Percentiles rank a stretch among this genome's conserved stretches.
Conservation (phyloP, 1,284 basidiomycete genomes). For the Cyathus pygmaeus region DNA sequence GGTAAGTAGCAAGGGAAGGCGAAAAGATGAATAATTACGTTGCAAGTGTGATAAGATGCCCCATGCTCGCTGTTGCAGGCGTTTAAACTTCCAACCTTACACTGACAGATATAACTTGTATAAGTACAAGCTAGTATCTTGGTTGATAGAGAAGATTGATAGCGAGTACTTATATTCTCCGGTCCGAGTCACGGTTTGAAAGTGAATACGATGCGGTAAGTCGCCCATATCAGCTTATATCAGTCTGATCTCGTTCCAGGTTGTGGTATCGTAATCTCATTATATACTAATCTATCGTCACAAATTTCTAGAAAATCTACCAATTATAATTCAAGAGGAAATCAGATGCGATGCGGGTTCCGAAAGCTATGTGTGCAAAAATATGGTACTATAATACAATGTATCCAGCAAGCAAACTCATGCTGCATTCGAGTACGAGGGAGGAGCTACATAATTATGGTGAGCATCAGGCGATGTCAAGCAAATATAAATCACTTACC, state of each 20-base stretch:
- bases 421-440: constrained; percentile 47
- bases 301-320: constrained; percentile 8
- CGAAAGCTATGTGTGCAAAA: constrained; percentile 13
- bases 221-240: too few relatives aligned
- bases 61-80: neutral
- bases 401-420: constrained; percentile 10
- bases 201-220: too few relatives aligned
- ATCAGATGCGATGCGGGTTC: constrained; percentile 12
- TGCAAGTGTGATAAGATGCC: neutral
- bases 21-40: neutral
- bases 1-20: neutral
- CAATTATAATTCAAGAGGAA: constrained; percentile 7
- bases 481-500: constrained; percentile 47
- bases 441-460: constrained; percentile 40
- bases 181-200: too few relatives aligned
- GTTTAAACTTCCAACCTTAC: too few relatives aligned
- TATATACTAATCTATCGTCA: constrained; percentile 1
- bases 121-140: too few relatives aligned
- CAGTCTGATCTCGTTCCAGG: too few relatives aligned
- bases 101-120: too few relatives aligned
- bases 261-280: constrained; percentile 9
- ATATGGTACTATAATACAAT: constrained; percentile 10
- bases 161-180: too few relatives aligned
- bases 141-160: too few relatives aligned
- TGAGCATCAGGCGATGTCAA: neutral